Percentiles rank a stretch among this genome's conserved stretches.
These are phyloP conservation scores for Boletus speciosus DNA, from an alignment of 768 basidiomycete species.

Conservation along the genomic window DNA sequence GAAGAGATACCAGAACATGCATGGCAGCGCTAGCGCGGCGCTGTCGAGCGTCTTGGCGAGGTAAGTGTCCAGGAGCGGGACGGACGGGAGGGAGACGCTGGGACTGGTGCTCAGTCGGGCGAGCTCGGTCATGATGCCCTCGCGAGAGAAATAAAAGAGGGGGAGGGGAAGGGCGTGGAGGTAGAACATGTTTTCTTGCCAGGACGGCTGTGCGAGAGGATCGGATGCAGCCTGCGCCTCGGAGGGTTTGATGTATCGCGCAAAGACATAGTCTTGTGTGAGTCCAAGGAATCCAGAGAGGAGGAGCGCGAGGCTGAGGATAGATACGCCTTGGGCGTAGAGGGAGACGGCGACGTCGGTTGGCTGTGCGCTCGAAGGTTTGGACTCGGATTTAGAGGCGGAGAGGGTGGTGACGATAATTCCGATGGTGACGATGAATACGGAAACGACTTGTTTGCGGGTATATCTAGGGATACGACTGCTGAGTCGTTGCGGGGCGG, in stretches of 20 bases:
- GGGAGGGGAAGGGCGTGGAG: conserved; percentile 78
- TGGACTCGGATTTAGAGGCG: conserved; percentile 41
- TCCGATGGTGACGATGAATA: conserved; percentile 76
- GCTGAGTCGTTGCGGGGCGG: conserved; percentile 10
- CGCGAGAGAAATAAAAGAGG: conserved; percentile 62
- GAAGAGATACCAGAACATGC: conserved; percentile 57
- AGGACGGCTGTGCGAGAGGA: conserved; percentile 37
- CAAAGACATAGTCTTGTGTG: conserved; percentile 78
- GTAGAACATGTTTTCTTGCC: conserved; percentile 94
- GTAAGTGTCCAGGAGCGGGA: conserved; percentile 4
- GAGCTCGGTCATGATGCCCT: conserved; percentile 40
- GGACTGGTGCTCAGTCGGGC: conserved; percentile 11
- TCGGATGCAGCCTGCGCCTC: conserved; percentile 22
- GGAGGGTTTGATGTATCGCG: conserved; percentile 36
- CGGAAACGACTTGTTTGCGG: conserved; percentile 61
- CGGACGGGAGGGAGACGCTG: conserved; percentile 6
- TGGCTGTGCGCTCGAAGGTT: not conserved
- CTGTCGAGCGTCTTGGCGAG: not conserved
- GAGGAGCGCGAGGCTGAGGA: conserved; percentile 74
- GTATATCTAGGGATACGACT: conserved; percentile 52
- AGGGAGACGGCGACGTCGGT: conserved; percentile 12
- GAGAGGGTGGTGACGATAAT: conserved; percentile 81
- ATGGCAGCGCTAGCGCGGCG: conserved; percentile 43
- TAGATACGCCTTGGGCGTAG: conserved; percentile 68
- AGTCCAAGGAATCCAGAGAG: conserved; percentile 81